phyloP scores from a whole-genome alignment of 2,329 filamentous ascomycete genomes.

The Nigrospora osmanthi region DNA sequence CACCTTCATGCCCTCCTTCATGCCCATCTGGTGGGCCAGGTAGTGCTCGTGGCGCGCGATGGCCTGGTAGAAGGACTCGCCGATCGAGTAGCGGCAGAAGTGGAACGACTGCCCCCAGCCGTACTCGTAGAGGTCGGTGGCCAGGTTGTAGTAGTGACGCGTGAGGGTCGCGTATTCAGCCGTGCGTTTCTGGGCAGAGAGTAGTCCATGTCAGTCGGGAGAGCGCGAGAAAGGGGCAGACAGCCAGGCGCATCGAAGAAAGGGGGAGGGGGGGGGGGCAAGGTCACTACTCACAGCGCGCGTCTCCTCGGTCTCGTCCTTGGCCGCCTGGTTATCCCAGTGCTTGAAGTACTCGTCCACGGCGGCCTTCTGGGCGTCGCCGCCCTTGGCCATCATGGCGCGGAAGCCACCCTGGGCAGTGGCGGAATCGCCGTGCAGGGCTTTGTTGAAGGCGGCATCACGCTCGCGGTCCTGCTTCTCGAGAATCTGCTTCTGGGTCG shows the following conservation, averaged over 20 bases:
- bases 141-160: conserved; percentile 95
- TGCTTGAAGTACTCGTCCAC: conserved; percentile 94
- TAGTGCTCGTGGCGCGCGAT: conserved; percentile 98
- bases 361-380: conserved; percentile 66
- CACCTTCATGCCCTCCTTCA: conserved; percentile 81
- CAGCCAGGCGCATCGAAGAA: neutral
- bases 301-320: conserved; percentile 73
- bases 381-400: conserved; percentile 81
- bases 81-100: conserved; percentile 86
- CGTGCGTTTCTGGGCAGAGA: conserved; percentile 54
- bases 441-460: conserved; percentile 87
- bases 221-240: neutral
- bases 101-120: conserved; percentile 97
- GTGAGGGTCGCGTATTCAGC: conserved; percentile 91
- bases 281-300: conserved; percentile 56
- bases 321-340: conserved; percentile 78
- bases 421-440: conserved; percentile 69
- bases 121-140: conserved; percentile 94
- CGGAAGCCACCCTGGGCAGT: conserved; percentile 64
- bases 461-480: conserved; percentile 77
- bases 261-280: neutral
- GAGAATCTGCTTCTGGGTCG: conserved; percentile 41
- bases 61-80: conserved; percentile 82
- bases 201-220: conserved; percentile 7
- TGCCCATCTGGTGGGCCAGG: conserved; percentile 80